These are phyloP conservation scores for Prunus salicina DNA, from an alignment of 306 rosid genomes.

Conservation along the genomic window DNA sequence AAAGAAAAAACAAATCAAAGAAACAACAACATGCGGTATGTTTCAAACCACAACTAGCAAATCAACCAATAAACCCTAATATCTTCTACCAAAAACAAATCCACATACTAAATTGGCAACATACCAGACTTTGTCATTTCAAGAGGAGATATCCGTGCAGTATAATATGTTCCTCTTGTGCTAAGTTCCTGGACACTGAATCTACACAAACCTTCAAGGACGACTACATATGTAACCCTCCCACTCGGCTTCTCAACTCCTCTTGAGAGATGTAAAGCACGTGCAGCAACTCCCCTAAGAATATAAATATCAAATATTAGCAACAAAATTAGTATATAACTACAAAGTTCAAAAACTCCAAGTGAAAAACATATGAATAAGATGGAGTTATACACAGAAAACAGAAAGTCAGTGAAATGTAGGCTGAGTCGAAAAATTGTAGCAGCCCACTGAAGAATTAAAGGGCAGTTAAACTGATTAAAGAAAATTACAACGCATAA, in stretches of 20 bases:
- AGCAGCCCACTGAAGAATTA: background rate
- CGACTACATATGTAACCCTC: constrained; percentile 89
- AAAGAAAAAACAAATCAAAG: background rate
- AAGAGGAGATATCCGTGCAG: constrained; percentile 82
- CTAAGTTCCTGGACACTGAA: constrained; percentile 89
- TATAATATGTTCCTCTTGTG: constrained; percentile 96
- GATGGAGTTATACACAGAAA: background rate
- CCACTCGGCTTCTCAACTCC: constrained; percentile 99
- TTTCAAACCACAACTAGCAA: background rate
- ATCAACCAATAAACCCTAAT: background rate
- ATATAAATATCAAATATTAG: constrained; percentile 15
- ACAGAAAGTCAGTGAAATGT: background rate
- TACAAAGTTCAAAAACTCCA: background rate
- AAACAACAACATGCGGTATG: background rate
- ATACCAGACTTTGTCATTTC: constrained; percentile 87
- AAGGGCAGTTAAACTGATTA: background rate
- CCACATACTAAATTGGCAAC: constrained; percentile 1
- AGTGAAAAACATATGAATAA: background rate
- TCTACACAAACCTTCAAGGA: constrained; percentile 97
- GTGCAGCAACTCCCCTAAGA: constrained; percentile 94
- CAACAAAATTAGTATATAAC: background rate
- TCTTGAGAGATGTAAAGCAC: constrained; percentile 93
- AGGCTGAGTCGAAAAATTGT: background rate
- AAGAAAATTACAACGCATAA: background rate
- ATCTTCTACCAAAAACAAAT: background rate